A percentile compares a stretch with the other conserved stretches of the same genome.
Conservation (phyloP, 768 basidiomycete species). For the Boletellus sp. region DNA sequence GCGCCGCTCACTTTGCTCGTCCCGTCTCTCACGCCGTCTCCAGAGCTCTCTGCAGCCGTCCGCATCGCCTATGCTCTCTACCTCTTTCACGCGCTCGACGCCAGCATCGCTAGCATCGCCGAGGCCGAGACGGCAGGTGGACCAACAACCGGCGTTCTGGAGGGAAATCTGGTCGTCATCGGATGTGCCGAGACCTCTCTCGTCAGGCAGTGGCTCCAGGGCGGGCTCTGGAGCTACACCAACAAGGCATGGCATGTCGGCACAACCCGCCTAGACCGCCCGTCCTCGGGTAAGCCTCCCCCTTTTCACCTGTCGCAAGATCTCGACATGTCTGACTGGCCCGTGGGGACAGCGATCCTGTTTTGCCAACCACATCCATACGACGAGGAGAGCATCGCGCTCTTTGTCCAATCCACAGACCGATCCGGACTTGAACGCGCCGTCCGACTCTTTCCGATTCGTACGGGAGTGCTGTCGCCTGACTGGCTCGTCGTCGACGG, state of each 20-base stretch:
- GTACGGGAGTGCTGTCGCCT: slow-evolving; percentile 73
- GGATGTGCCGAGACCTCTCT: slow-evolving; percentile 39
- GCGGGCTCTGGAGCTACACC: slow-evolving; percentile 18
- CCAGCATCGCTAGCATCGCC: slow-evolving; percentile 48
- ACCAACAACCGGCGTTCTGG: not conserved
- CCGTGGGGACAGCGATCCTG: slow-evolving; percentile 40
- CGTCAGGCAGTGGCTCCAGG: slow-evolving; percentile 32
- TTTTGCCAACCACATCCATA: slow-evolving; percentile 49
- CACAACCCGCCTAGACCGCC: slow-evolving; percentile 13
- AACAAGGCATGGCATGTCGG: slow-evolving; percentile 17
- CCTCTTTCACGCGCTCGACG: slow-evolving; percentile 67
- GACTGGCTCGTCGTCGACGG: slow-evolving; percentile 71
- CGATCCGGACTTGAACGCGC: slow-evolving; percentile 60
- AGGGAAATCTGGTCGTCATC: slow-evolving; percentile 59
- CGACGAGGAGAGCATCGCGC: slow-evolving; percentile 30
- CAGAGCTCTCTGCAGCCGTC: slow-evolving; percentile 52
- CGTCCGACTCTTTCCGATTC: slow-evolving; percentile 72
- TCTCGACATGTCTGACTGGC: not conserved
- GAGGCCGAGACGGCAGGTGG: slow-evolving; percentile 23
- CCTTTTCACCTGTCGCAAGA: no score
- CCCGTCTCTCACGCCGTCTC: slow-evolving; percentile 31
- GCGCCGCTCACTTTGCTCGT: slow-evolving; percentile 58
- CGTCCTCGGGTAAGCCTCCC: slow-evolving; percentile 18
- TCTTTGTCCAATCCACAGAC: slow-evolving; percentile 64
- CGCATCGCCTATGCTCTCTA: slow-evolving; percentile 67